Conservation (phyloP, 768 basidiomycete species). For the Amanita subjunquillea region DNA sequence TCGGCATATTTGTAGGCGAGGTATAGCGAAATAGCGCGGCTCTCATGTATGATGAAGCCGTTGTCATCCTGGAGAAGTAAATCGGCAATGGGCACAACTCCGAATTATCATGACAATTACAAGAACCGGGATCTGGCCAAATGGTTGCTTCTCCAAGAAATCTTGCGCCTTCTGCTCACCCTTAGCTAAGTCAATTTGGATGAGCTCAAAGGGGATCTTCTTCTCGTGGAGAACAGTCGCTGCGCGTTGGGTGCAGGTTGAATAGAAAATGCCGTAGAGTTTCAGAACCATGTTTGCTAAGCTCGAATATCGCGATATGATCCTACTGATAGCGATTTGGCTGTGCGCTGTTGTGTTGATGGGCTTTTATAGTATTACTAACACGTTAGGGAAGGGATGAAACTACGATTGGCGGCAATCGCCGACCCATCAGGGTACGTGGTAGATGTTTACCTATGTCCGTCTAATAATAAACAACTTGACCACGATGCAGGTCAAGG, state of each 20-base stretch:
- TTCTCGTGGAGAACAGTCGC: conserved; percentile 35
- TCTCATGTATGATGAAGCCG: conserved; percentile 52
- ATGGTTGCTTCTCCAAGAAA: conserved; percentile 36
- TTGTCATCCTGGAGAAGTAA: conserved; percentile 43
- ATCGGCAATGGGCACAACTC: background rate
- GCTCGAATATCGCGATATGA: background rate
- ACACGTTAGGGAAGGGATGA: too few relatives aligned
- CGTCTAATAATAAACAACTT: too few relatives aligned
- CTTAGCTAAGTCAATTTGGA: conserved; percentile 25
- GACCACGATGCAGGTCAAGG: too few relatives aligned
- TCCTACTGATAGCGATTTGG: too few relatives aligned
- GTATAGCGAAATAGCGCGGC: conserved; percentile 43
- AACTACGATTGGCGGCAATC: too few relatives aligned
- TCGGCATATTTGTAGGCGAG: conserved; percentile 33
- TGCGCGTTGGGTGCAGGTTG: conserved; percentile 39
- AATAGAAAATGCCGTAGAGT: conserved; percentile 26
- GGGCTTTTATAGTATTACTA: too few relatives aligned
- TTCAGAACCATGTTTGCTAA: conserved; percentile 29
- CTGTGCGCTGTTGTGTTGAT: too few relatives aligned
- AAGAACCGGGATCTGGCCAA: conserved; percentile 30
- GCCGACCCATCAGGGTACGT: too few relatives aligned
- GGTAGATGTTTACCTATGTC: too few relatives aligned
- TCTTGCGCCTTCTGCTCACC: conserved; percentile 29
- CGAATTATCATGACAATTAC: conserved; percentile 7
- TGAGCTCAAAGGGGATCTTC: conserved; percentile 34